Evolutionary conservation across 495 filamentous ascomycete species (phyloP).

Genomic region (Penicillium roqueforti): DNA sequence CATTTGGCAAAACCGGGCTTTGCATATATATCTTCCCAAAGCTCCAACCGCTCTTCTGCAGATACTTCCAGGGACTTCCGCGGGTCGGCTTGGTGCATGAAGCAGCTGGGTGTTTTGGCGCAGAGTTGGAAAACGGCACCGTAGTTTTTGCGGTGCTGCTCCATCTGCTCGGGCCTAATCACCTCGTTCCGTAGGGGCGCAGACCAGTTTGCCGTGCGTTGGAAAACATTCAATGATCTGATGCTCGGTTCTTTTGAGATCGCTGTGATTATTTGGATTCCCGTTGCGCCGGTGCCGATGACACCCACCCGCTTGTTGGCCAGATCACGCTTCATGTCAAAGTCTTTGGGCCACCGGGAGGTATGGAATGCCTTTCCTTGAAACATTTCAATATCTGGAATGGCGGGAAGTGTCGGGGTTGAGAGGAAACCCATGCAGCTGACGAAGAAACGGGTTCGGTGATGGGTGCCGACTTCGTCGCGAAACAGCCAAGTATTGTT

Average conservation of each 20-base stretch:
- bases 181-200: constrained; percentile 39
- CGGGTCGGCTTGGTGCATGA: constrained; percentile 33
- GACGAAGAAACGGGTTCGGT: constrained; percentile 16
- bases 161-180: constrained; percentile 43
- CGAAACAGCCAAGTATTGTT: constrained; percentile 18
- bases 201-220: constrained; percentile 46
- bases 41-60: constrained; percentile 15
- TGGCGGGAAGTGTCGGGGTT: constrained; percentile 30
- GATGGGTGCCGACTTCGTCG: constrained; percentile 7
- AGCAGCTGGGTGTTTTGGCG: constrained; percentile 42
- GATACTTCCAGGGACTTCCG: constrained; percentile 20
- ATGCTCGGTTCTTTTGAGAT: constrained; percentile 19
- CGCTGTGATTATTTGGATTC: constrained; percentile 41
- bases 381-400: constrained; percentile 24
- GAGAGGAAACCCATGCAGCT: constrained; percentile 23
- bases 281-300: constrained; percentile 49
- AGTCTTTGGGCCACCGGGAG: constrained; percentile 37
- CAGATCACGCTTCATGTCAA: constrained; percentile 26
- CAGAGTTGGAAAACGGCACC: constrained; percentile 39
- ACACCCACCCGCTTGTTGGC: constrained; percentile 46
- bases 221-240: constrained; percentile 41
- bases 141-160: constrained; percentile 39
- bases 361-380: constrained; percentile 35
- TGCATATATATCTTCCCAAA: constrained; percentile 28
- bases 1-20: constrained; percentile 28